Base-by-base conservation (phyloP, 345 rosid species). In the Salix caprea region DNA sequence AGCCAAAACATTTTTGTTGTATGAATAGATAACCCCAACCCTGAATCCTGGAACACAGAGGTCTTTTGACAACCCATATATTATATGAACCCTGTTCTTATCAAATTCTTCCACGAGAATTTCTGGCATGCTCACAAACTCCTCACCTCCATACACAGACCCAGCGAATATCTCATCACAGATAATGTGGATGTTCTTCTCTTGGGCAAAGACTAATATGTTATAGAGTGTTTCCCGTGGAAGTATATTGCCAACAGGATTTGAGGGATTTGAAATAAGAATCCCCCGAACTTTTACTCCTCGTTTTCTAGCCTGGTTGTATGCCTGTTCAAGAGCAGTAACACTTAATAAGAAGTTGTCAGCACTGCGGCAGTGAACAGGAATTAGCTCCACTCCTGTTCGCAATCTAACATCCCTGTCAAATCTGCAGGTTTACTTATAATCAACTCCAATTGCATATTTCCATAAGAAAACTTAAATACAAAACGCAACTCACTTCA, bases 151-250 rank as follows among this genome's bases (percentile, higher is more conserved):
- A 76, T 87, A 88, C 40, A 84, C 83, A 72, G 96, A 89, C 6
- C 97, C 99, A 2, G 91, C 93, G 66, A 87, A 93, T 82, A 95
- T 93, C 85, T 95, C 97, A 69, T 95, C 99, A 60, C 90, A 91
- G 71, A 93, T 90, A 24, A 95, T 86, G 80, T 91, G 97, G 70
- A 93, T 91, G 80, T 91, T 91, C 68, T 93, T 93, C 88, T 91
- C 90, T 39, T 71, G 89, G 21, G 92, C 99, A 85, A 95, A 93
- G 72, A 79, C 87, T 75, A 90, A 65, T 77, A 93, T 78, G 61
- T 78, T 82, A 62, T 73, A 81, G 61, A 95, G 90, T n/a, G 79
- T 87, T 74, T 93, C 90, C 40, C 88, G 82, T 6, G 92, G 84
- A 48, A 93, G 75, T 71, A 95, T 42, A 82, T 87, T 91, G 75